Evolutionary conservation across 2,329 filamentous ascomycete genomes (phyloP).

Genomic region (Zopfia rhizophila): DNA sequence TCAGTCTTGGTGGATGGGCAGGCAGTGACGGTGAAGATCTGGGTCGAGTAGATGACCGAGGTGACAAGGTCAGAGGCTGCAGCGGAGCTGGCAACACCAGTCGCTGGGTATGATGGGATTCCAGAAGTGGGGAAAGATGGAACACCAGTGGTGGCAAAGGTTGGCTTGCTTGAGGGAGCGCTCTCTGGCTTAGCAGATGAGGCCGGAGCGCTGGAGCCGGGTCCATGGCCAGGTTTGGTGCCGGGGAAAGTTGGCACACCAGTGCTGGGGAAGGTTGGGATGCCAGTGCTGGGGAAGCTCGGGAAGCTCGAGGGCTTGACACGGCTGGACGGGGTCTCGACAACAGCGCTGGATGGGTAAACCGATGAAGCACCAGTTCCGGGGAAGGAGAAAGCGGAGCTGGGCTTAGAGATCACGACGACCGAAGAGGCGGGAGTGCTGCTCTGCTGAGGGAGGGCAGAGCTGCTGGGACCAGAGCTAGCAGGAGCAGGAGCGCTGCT

Average conservation of each 20-base stretch:
- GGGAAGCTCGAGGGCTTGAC: background rate
- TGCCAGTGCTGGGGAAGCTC: conserved; percentile 4
- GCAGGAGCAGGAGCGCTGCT: conserved; percentile 1
- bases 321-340: conserved; percentile 18
- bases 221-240: conserved; percentile 11
- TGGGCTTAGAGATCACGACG: conserved; percentile 39
- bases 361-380: conserved; percentile 1
- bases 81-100: conserved; percentile 49
- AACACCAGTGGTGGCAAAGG: conserved; percentile 37
- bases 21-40: conserved; percentile 53
- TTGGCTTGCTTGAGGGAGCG: conserved; percentile 4
- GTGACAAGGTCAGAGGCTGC: conserved; percentile 50
- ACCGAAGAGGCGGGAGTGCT: background rate
- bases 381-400: conserved; percentile 53
- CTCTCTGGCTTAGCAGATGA: conserved; percentile 6
- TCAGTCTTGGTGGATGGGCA: conserved; percentile 49
- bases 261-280: conserved; percentile 2
- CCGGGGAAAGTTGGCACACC: conserved; percentile 1
- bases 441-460: conserved; percentile 2
- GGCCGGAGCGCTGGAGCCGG: conserved; percentile 12
- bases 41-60: conserved; percentile 57
- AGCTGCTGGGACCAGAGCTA: conserved; percentile 13
- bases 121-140: conserved; percentile 49
- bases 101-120: conserved; percentile 52
- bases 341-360: conserved; percentile 13